A percentile compares a stretch with the other conserved stretches of the same genome.
phyloP scores from a whole-genome alignment of 1,284 basidiomycete species.

The Rhodotorula mucilaginosa region DNA sequence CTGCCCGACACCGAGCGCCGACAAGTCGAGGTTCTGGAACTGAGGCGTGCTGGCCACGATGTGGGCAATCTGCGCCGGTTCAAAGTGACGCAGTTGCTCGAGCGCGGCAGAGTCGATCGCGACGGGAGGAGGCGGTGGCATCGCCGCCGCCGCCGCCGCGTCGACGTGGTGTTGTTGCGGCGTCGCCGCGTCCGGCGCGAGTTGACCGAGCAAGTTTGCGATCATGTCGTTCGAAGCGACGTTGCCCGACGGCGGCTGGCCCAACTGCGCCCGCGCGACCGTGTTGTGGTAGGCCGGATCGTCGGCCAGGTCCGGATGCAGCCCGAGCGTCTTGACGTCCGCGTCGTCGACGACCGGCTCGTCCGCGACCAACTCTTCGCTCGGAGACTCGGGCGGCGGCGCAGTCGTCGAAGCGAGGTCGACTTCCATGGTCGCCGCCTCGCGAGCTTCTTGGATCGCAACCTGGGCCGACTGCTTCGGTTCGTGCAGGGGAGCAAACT shows the following conservation, averaged over 20 bases:
- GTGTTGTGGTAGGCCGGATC: slow-evolving; percentile 1
- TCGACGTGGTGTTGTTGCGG: background rate
- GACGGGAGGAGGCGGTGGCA: background rate
- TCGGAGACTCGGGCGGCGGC: slow-evolving; percentile 7
- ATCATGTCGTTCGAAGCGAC: slow-evolving; percentile 25
- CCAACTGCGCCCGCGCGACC: slow-evolving; percentile 26
- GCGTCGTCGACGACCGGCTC: background rate
- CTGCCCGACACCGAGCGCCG: slow-evolving; percentile 11
- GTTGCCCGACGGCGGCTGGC: background rate
- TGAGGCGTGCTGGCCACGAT: slow-evolving; percentile 9
- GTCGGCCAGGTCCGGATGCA: slow-evolving; percentile 7
- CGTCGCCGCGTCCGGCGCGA: slow-evolving; percentile 2
- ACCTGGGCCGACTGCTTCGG: slow-evolving; percentile 17
- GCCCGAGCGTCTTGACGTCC: slow-evolving; percentile 10
- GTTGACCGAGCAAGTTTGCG: slow-evolving; percentile 22
- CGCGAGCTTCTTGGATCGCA: slow-evolving; percentile 2
- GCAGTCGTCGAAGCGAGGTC: background rate
- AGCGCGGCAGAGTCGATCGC: slow-evolving; percentile 12
- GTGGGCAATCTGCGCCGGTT: slow-evolving; percentile 5
- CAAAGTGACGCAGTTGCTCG: slow-evolving; percentile 7
- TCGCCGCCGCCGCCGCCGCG: background rate
- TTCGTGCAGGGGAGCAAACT: slow-evolving; percentile 14
- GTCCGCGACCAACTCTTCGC: slow-evolving; percentile 1
- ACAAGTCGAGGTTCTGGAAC: slow-evolving; percentile 12
- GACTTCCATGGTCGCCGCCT: slow-evolving; percentile 8